Percentiles rank a stretch among this genome's conserved stretches.
phyloP scores from a whole-genome alignment of 2,329 filamentous ascomycete species.

The Talaromyces sp. region DNA sequence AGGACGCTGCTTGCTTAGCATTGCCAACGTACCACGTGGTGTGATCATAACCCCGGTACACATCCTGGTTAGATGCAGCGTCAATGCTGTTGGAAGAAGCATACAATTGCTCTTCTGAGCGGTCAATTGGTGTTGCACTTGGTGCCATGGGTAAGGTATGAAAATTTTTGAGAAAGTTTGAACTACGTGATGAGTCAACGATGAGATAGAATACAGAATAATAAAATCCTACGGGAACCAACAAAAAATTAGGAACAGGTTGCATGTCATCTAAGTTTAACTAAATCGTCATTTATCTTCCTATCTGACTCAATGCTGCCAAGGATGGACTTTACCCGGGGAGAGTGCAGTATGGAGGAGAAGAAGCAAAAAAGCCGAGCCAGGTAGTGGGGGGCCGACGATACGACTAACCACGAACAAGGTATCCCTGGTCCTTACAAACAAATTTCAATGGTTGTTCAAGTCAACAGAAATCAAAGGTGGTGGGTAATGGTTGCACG shows the following conservation, averaged over 20 bases:
- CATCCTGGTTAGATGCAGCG: background rate
- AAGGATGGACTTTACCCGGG: background rate
- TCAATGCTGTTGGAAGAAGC: background rate
- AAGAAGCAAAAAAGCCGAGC: background rate
- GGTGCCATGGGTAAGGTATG: background rate
- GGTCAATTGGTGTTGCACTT: background rate
- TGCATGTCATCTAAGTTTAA: background rate
- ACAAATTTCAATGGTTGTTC: background rate
- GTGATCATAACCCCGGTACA: conserved; percentile 66
- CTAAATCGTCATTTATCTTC: background rate
- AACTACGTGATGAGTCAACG: background rate
- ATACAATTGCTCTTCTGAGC: background rate
- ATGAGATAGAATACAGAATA: background rate
- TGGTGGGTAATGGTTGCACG: background rate
- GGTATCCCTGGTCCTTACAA: background rate
- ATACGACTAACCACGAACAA: background rate
- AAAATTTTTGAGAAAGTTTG: background rate
- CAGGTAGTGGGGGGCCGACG: background rate
- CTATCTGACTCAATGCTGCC: background rate
- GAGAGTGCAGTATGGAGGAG: background rate
- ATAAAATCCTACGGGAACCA: background rate
- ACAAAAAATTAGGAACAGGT: background rate
- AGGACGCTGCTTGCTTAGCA: conserved; percentile 83
- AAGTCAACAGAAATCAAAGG: background rate
- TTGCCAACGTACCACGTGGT: conserved; percentile 93